These are phyloP conservation scores for Moesziomyces parantarcticus DNA, from an alignment of 1,284 basidiomycete genomes.

Conservation along the genomic window DNA sequence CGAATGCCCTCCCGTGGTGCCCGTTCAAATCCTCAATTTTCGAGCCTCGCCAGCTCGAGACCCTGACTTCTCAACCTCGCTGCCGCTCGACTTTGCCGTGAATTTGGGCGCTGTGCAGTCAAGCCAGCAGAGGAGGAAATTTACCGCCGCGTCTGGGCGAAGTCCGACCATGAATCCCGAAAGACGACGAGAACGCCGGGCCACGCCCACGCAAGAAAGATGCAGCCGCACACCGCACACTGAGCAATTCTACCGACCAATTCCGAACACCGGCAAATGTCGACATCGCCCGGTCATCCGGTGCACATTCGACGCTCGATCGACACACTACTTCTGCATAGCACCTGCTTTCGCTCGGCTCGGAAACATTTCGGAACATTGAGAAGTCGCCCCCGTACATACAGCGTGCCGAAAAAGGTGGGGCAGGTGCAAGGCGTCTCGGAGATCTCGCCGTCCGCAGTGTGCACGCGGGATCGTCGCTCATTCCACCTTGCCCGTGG, in stretches of 20 bases:
- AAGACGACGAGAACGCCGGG: background rate
- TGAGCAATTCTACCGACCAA: conserved; percentile 16
- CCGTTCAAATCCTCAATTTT: no score
- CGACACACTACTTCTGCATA: background rate
- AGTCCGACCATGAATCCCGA: conserved; percentile 22
- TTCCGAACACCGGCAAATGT: conserved; percentile 38
- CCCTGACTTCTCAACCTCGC: no score
- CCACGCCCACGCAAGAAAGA: background rate
- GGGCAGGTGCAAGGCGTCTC: background rate
- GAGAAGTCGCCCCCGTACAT: no score
- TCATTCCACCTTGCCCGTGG: conserved; percentile 8
- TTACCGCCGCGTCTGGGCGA: background rate
- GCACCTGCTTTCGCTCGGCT: background rate
- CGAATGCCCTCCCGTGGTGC: background rate
- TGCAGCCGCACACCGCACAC: background rate
- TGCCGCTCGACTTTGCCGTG: conserved; percentile 2
- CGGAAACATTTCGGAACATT: background rate
- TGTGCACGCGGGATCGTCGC: background rate
- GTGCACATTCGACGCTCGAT: conserved; percentile 9
- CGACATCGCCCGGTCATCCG: conserved; percentile 2
- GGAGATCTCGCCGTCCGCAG: background rate
- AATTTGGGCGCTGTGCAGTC: conserved; percentile 1
- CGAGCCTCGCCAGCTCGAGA: no score
- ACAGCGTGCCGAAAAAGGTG: no score
- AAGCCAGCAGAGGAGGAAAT: background rate